Evolutionary conservation across 768 basidiomycete genomes (phyloP), one percentile per base, ranked within the genome.

Genomic region (Gymnopilus junonius): DNA sequence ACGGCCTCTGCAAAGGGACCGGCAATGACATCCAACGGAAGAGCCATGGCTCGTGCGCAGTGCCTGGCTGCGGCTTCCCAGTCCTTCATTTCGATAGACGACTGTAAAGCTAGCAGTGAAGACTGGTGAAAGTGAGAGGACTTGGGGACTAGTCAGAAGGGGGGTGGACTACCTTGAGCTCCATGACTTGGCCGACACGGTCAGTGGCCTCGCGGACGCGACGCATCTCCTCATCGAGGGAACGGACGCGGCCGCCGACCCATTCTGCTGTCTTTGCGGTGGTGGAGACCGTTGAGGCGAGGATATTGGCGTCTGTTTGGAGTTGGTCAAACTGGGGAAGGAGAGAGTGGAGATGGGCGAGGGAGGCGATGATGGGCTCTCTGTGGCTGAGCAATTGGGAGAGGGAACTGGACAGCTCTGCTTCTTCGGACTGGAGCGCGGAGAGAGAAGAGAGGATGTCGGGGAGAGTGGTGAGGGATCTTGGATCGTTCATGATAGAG

Each of bases 21-120:
- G 27, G 87, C 85, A 29, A 92, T 86, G 37, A 99, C 89, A 43
- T 90, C 87, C 7, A 77, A 70, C 1, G 95, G 91, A 14, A 97
- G 80, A 0, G 90, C 81, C 92, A 97, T 96, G 2, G 95, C 97
- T 21, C 94, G 82, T 32, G 93, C 88, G 75, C 96, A 97, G 70
- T 94, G 91, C 61, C 94, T 84, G 0, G 95, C 89, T 3, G 97
- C 97, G 2, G 92, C 86, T 74, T 99, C 97, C 97, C 97, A 99
- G 70, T 99, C 97, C 67, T 92, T 86, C 46, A 79, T 80, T 31
- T 91, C 89, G 31, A 98, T 95, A 1, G 97, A 90, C 0, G 85
- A 85, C 85, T 94, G 79, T 10, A 81, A 76, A 35, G 74, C 77
- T 61, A 74, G 63, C 25, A 83, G 69, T 14, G 79, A 83, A 10